A percentile compares a stretch with the other conserved stretches of the same genome.
Evolutionary conservation across 116 monocot genomes (phyloP).

Genomic region (Cymodocea nodosa): DNA sequence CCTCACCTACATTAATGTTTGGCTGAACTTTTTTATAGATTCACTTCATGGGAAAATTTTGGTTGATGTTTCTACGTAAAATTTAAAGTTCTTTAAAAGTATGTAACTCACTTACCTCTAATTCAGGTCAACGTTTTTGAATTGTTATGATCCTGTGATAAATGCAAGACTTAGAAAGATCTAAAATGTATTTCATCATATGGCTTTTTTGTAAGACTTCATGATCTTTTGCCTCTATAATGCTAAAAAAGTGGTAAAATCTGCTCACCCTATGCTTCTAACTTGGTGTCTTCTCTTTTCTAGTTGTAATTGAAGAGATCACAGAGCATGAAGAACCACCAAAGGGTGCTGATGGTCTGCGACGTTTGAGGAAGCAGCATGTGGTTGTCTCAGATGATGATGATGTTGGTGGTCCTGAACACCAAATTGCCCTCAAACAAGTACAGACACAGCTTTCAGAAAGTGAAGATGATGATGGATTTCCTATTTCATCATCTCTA

Average conservation of each 20-base stretch:
- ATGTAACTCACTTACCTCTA: no score
- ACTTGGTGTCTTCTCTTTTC: neutral
- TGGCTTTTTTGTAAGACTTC: no score
- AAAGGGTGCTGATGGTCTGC: neutral
- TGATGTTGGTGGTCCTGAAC: constrained; percentile 21
- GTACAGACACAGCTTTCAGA: constrained; percentile 15
- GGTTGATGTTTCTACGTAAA: no score
- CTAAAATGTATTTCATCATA: no score
- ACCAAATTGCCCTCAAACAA: constrained; percentile 28
- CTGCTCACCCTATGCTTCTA: neutral
- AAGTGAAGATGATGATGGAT: constrained; percentile 98
- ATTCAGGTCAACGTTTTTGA: no score
- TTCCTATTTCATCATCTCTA: constrained; percentile 39
- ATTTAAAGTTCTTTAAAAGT: no score
- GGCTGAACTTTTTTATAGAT: no score
- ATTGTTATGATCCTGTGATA: no score
- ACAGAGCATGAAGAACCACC: constrained; percentile 37
- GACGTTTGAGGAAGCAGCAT: constrained; percentile 19
- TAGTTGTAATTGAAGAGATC: constrained; percentile 94
- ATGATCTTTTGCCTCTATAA: neutral
- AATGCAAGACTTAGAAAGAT: no score
- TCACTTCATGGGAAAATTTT: no score
- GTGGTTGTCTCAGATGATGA: constrained; percentile 30
- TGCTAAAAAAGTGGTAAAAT: neutral
- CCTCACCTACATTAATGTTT: no score